Percentiles rank a stretch among this genome's conserved stretches.
Conservation (phyloP, 169 alveolate species). For the Eimeria acervulina region DNA sequence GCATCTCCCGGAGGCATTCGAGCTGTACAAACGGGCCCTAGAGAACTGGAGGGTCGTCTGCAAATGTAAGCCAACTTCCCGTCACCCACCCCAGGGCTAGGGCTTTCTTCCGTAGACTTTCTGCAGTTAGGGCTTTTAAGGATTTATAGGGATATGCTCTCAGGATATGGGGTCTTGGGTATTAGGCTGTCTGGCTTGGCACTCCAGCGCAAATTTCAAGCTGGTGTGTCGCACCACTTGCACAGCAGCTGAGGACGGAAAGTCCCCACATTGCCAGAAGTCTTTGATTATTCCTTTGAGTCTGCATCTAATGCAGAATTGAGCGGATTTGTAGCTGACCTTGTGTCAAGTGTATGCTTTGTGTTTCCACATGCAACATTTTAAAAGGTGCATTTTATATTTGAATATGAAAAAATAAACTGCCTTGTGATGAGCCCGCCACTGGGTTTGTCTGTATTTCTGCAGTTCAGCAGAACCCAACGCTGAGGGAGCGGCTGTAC, state of each 20-base stretch:
- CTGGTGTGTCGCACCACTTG: neutral
- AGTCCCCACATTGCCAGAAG: neutral
- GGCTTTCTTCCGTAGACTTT: neutral
- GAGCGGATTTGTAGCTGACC: neutral
- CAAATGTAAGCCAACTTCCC: slow-evolving; percentile 66
- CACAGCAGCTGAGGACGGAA: neutral
- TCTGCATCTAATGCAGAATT: neutral
- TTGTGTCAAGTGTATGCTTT: too few species aligned
- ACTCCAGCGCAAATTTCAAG: neutral
- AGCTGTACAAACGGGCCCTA: slow-evolving; percentile 85
- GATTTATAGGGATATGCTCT: neutral
- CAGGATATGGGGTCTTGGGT: neutral
- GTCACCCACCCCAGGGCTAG: neutral
- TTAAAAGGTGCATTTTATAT: too few species aligned
- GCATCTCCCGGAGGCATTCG: slow-evolving; percentile 84
- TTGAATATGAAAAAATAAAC: too few species aligned
- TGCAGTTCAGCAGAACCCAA: slow-evolving; percentile 83
- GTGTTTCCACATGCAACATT: too few species aligned
- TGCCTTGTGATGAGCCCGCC: neutral
- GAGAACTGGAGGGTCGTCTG: slow-evolving; percentile 84
- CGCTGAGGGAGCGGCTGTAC: slow-evolving; percentile 80
- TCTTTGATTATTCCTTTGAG: neutral
- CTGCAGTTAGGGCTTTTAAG: neutral
- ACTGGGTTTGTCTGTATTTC: neutral
- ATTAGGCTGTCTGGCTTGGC: neutral